These are phyloP conservation scores for Anthracocystis panici-leucophaei DNA, from an alignment of 1,284 basidiomycete species.

Conservation along the genomic window DNA sequence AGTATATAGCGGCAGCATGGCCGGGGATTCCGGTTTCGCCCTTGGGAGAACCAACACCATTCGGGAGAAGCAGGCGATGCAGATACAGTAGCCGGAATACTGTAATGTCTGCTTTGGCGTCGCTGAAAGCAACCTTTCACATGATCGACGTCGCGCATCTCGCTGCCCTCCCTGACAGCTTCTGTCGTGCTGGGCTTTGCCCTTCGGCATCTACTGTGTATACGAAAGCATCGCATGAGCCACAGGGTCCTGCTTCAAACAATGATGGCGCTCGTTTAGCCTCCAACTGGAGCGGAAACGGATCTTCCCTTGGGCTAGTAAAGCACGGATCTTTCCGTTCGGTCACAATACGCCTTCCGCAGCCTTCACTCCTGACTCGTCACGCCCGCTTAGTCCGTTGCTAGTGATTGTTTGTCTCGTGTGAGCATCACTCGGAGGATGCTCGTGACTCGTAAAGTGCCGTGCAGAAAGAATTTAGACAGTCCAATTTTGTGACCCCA, in stretches of 20 bases:
- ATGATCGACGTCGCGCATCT: slow-evolving; percentile 28
- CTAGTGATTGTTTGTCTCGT: neutral
- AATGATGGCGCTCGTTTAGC: neutral
- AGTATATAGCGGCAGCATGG: neutral
- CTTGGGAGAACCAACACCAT: slow-evolving; percentile 21
- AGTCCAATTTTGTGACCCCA: too few species aligned
- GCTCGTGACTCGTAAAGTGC: too few species aligned
- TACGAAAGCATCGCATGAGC: neutral
- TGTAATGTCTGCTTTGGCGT: neutral
- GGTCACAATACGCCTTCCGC: neutral
- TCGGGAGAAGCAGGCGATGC: slow-evolving; percentile 21
- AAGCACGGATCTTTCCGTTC: slow-evolving; percentile 1
- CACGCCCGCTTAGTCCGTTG: neutral
- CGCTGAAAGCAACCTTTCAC: slow-evolving; percentile 33
- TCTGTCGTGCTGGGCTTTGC: neutral
- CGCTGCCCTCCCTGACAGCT: neutral
- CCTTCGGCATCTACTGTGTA: too few species aligned
- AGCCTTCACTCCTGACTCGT: neutral
- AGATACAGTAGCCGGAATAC: neutral
- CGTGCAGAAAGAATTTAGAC: too few species aligned
- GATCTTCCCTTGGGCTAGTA: neutral
- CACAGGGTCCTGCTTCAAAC: neutral
- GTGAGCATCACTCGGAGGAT: too few species aligned
- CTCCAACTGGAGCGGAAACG: neutral
- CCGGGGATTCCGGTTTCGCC: slow-evolving; percentile 28